Percentiles rank a stretch among this genome's conserved stretches.
These are phyloP conservation scores for Cyclostephanos invisitatus DNA, from an alignment of 108 stramenopile genomes.

Conservation along the genomic window DNA sequence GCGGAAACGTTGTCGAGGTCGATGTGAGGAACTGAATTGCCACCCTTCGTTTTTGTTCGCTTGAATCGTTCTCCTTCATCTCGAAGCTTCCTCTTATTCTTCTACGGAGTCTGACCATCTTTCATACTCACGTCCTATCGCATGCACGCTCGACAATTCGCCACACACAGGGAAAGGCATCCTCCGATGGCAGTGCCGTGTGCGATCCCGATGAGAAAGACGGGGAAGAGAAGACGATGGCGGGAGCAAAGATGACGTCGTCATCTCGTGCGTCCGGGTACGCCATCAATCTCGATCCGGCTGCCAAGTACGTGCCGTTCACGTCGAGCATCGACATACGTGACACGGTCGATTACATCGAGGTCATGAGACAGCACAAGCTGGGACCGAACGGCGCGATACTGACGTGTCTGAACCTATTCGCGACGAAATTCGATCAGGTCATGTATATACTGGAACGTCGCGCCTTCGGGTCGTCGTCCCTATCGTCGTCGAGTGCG, in stretches of 20 bases:
- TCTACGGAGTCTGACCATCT: no score
- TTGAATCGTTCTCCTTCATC: no score
- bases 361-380: conserved; percentile 97
- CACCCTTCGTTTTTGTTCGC: no score
- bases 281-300: conserved; percentile 97
- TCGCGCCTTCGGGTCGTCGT: conserved; percentile 51
- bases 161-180: background rate
- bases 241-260: background rate
- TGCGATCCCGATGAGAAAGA: conserved; percentile 68
- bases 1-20: no score
- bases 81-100: no score
- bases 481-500: background rate
- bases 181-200: conserved; percentile 66
- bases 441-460: conserved; percentile 92
- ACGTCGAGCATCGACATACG: conserved; percentile 97
- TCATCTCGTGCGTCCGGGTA: conserved; percentile 51
- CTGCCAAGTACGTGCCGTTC: conserved; percentile 90
- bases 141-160: background rate
- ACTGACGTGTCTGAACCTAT: conserved; percentile 96
- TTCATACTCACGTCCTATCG: no score
- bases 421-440: conserved; percentile 98
- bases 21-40: no score
- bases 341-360: conserved; percentile 97
- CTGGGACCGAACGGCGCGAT: conserved; percentile 99
- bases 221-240: background rate